phyloP scores from a whole-genome alignment of 1,284 basidiomycete species.

The Ustilago loliicola region DNA sequence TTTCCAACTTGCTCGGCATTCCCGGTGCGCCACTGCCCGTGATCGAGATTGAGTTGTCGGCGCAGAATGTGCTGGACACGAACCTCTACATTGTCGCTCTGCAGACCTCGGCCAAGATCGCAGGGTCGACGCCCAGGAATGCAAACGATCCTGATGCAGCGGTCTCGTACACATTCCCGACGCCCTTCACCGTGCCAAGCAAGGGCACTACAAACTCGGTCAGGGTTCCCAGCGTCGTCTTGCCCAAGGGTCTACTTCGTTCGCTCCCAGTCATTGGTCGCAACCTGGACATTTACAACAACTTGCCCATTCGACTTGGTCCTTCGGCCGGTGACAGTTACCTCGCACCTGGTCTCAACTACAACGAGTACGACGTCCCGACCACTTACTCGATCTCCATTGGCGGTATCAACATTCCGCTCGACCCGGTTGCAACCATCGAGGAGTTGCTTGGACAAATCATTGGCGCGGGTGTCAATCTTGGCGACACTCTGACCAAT shows the following conservation, averaged over 20 bases:
- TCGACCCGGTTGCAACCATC: slow-evolving; percentile 20
- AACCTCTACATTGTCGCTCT: slow-evolving; percentile 43
- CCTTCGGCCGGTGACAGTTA: slow-evolving; percentile 51
- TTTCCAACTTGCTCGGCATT: slow-evolving; percentile 28
- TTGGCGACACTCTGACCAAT: slow-evolving; percentile 12
- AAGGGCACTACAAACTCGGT: slow-evolving; percentile 29
- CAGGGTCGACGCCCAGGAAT: slow-evolving; percentile 31
- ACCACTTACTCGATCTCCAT: slow-evolving; percentile 43
- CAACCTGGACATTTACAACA: slow-evolving; percentile 55
- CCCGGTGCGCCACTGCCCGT: slow-evolving; percentile 14
- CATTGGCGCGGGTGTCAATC: not conserved
- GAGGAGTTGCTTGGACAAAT: slow-evolving; percentile 19
- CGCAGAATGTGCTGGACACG: slow-evolving; percentile 44
- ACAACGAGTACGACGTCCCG: slow-evolving; percentile 52
- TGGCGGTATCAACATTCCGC: slow-evolving; percentile 18
- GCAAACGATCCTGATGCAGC: slow-evolving; percentile 32
- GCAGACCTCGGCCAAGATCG: slow-evolving; percentile 38
- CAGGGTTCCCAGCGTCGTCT: slow-evolving; percentile 47
- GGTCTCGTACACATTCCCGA: slow-evolving; percentile 51
- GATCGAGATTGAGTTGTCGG: slow-evolving; percentile 44
- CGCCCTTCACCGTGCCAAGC: slow-evolving; percentile 17
- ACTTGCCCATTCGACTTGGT: slow-evolving; percentile 40
- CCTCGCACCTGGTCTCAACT: slow-evolving; percentile 42
- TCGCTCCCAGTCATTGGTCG: slow-evolving; percentile 52
- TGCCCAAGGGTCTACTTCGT: slow-evolving; percentile 51